Percentiles rank a stretch among this genome's conserved stretches.
Conservation (phyloP, 768 basidiomycete species). For the Omphalotus guepiniiformis region DNA sequence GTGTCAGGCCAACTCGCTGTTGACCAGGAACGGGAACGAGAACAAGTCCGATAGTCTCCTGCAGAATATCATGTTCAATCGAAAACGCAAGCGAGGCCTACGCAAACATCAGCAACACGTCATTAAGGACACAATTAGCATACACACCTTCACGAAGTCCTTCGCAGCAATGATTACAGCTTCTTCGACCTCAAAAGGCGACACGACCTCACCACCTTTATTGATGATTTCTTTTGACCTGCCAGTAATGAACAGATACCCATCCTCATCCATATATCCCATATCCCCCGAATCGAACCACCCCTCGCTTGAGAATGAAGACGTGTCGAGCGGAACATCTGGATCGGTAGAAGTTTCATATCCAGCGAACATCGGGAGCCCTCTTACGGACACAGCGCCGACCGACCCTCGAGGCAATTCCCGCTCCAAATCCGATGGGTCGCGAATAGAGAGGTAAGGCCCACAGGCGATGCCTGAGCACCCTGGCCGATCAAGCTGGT, state of each 20-base stretch:
- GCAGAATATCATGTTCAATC: constrained; percentile 42
- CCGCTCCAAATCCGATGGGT: constrained; percentile 29
- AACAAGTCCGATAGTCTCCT: constrained; percentile 42
- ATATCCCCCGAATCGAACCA: constrained; percentile 51
- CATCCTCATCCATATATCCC: constrained; percentile 43
- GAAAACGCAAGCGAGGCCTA: constrained; percentile 39
- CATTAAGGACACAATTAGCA: not conserved
- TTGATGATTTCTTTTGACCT: constrained; percentile 58
- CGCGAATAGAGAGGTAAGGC: constrained; percentile 39
- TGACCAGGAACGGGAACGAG: constrained; percentile 30
- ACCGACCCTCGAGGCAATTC: constrained; percentile 33
- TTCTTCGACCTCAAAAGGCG: constrained; percentile 57
- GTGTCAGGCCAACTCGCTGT: constrained; percentile 34
- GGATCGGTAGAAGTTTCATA: constrained; percentile 43
- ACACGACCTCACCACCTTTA: constrained; percentile 57
- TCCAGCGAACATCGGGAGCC: constrained; percentile 47
- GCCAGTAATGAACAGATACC: constrained; percentile 49
- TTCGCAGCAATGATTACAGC: constrained; percentile 42
- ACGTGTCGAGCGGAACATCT: constrained; percentile 37
- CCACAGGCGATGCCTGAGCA: constrained; percentile 45
- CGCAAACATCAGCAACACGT: not conserved
- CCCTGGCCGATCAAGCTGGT: constrained; percentile 43
- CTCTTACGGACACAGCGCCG: constrained; percentile 52
- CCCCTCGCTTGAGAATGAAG: constrained; percentile 42
- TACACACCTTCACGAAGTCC: constrained; percentile 33